Base-by-base conservation (phyloP, 2,329 filamentous ascomycete genomes). In the Hypomyces rosellus region DNA sequence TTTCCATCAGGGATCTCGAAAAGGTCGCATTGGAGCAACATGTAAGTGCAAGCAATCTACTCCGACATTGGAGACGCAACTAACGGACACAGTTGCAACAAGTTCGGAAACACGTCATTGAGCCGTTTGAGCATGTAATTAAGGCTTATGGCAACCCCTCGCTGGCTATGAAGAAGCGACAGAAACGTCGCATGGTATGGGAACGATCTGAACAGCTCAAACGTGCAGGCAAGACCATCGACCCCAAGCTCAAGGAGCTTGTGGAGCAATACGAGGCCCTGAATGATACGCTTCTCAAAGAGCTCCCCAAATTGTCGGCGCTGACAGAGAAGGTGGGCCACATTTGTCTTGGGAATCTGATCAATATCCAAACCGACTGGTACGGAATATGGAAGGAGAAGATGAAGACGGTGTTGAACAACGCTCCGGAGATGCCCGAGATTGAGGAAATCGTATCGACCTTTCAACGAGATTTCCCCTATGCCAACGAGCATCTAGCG, bases 261-360 rank as follows among this genome's bases (percentile, higher is more conserved):
- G 89, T 90, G 16, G 89, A 96, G 61, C 86, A 95, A 64, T 99
- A 96, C 66, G 80, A 88, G 38, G 89, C 90, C 7, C 75, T 99
- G 53, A 97, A 97, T 63, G 89, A 96, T 55, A 89, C 92, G 1
- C 76, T 97, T 53, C 96, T 96, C 69, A 86, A 92, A 57, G 92
- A 97, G 65, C 77, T 99, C 43, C 92, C 92, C 1, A 85, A 85
- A 64, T 77, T 99, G 14, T 95, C 93, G 46, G 71, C 74, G 7
- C 72, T 93, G 55, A 96, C 92, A 1, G 88, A 89, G 54, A 87
- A 85, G 60, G 74, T 96, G 54, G 89, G 93, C 60, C 88, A 90
- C 60, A 85, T 87, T 20, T 92, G 89, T 60, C 76, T 96, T 40
- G 81, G 80, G 51, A 90, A 89, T 60, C 89, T 97, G 61, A 82